Evolutionary conservation across 495 filamentous ascomycete species (phyloP), one percentile per base, ranked within the genome.

Genomic region (Aspergillus biplanus): DNA sequence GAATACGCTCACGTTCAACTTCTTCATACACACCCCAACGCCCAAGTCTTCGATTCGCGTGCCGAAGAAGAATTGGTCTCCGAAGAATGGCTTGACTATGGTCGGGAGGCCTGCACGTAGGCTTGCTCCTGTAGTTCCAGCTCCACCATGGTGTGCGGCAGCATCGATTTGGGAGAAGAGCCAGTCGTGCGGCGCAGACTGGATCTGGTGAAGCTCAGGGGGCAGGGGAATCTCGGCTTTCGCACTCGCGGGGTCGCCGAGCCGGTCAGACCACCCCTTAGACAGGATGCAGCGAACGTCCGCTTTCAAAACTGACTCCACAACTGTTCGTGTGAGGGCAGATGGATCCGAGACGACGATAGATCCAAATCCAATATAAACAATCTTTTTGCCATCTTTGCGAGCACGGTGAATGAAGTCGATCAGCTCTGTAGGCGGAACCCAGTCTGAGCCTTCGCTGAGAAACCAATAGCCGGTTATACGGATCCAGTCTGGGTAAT

Each of bases 381-480:
- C 95, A 6, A 99, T 76, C 81, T 93, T 97, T 78, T 97, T 97
- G 44, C 82, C 83, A 65, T 97, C 94, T 8, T 72, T 74, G 5
- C 93, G 85, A 1, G 95, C 96, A 62, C 86, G 86, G 15, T 80
- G 71, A 69, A 99, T 97, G 69, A 99, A 99, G 5, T 85, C 83
- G 15, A 78, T 74, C 15, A 99, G 84, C 61, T 94, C 92, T 32
- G 79, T 70, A 0, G 92, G 87, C 4, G 96, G 92, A 32, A 81
- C 80, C 88, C 90, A 97, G 50, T 85, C 76, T n/a, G 77, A 75
- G 18, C 85, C 88, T 74, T 97, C 92, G 65, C 94, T 90, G 48
- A 99, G 80, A 74, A 97, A 98, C 95, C 95, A 99, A 73, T 98
- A 98, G 3, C 95, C 95, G 1, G 95, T 98, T 27, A 98, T 90